Evolutionary conservation across 106 monocot species (phyloP).

Genomic region (Alisma plantagoaquatica): DNA sequence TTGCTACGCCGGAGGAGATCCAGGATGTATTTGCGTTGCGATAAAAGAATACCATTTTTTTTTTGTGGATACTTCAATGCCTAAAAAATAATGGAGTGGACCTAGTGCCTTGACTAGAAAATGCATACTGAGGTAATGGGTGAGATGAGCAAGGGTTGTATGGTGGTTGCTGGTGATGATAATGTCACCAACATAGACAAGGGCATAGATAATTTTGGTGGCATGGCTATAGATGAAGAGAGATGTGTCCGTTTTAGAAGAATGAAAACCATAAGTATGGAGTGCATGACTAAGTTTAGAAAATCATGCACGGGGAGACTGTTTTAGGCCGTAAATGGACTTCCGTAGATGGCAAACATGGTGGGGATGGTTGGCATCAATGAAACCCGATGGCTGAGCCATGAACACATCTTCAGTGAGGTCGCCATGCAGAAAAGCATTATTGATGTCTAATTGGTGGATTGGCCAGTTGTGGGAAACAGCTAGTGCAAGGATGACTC

Average conservation of each 20-base stretch:
- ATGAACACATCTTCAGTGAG: background rate
- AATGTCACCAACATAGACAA: conserved; percentile 1
- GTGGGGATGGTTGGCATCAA: background rate
- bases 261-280: background rate
- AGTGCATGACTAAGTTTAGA: background rate
- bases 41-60: background rate
- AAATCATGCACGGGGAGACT: conserved; percentile 3
- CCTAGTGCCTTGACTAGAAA: background rate
- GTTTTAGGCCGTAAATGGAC: background rate
- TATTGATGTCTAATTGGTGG: background rate
- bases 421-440: background rate
- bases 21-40: background rate
- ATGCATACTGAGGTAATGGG: background rate
- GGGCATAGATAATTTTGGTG: background rate
- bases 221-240: background rate
- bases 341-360: background rate
- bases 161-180: background rate
- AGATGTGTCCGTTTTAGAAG: background rate
- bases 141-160: background rate
- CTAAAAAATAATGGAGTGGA: background rate
- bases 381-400: background rate
- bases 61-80: background rate
- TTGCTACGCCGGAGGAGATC: too few species aligned
- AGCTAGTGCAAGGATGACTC: background rate
- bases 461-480: background rate